Conservation (phyloP, 2,329 filamentous ascomycete genomes). For the Aureobasidium sp. region DNA sequence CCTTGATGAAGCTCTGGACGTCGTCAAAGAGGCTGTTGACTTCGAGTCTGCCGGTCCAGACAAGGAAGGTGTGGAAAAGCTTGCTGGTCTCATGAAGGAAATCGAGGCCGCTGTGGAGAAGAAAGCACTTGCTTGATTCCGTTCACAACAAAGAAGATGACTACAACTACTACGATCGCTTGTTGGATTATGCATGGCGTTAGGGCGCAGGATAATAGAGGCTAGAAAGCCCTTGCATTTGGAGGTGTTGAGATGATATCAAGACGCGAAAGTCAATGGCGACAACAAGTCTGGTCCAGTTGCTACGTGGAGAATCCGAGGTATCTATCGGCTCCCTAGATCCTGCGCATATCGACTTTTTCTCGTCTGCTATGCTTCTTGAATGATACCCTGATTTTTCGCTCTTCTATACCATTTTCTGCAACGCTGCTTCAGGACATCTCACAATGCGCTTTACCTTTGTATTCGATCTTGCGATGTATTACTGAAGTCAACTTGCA, state of each 20-base stretch:
- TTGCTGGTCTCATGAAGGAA: conserved; percentile 17
- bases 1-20: conserved; percentile 71
- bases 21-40: conserved; percentile 71
- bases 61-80: conserved; percentile 20
- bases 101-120: conserved; percentile 16
- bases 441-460: not conserved
- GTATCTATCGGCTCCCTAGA: not conserved
- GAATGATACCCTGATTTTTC: not conserved
- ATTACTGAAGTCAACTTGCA: not conserved
- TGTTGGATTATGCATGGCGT: conserved; percentile 10
- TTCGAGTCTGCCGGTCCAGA: conserved; percentile 59
- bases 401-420: not conserved
- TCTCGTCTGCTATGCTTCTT: not conserved
- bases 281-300: not conserved
- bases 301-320: not conserved
- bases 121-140: conserved; percentile 7
- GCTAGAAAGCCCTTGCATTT: conserved; percentile 4
- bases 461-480: not conserved
- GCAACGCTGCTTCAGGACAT: not conserved
- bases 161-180: not conserved
- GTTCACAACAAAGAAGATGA: not conserved
- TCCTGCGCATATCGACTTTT: not conserved
- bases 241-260: not conserved
- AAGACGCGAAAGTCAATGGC: not conserved
- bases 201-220: not conserved